Percentiles rank a stretch among this genome's conserved stretches.
These are phyloP conservation scores for Berkeleyomyces rouxiae DNA, from an alignment of 2,329 filamentous ascomycete species.

Conservation along the genomic window DNA sequence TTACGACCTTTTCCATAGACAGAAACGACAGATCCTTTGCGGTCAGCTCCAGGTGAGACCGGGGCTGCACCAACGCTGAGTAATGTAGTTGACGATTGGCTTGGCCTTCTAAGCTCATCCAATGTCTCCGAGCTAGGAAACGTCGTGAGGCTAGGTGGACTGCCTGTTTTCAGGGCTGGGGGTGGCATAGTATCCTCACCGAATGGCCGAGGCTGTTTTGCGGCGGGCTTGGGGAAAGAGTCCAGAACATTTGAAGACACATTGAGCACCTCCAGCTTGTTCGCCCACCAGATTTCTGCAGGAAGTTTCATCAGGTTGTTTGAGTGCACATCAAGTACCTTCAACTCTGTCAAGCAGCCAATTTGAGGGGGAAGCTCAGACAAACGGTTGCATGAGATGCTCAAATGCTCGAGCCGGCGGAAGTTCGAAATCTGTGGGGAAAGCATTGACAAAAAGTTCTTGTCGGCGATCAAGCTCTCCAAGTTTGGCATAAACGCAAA, in stretches of 20 bases:
- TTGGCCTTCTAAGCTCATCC: conserved; percentile 47
- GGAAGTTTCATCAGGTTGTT: conserved; percentile 86
- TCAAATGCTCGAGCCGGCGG: conserved; percentile 73
- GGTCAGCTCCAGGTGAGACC: conserved; percentile 37
- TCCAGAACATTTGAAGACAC: conserved; percentile 89
- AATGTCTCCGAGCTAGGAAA: conserved; percentile 68
- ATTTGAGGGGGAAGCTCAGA: conserved; percentile 74
- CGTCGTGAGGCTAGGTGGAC: conserved; percentile 30
- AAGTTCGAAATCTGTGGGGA: conserved; percentile 74
- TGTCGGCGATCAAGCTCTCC: conserved; percentile 76
- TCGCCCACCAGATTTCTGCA: conserved; percentile 90
- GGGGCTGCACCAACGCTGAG: conserved; percentile 64
- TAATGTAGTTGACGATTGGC: conserved; percentile 62
- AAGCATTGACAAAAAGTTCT: conserved; percentile 87
- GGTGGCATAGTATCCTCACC: conserved; percentile 28
- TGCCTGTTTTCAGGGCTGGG: conserved; percentile 22
- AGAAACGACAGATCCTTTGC: conserved; percentile 76
- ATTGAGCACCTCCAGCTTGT: conserved; percentile 78
- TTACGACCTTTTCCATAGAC: conserved; percentile 68
- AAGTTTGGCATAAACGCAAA: conserved; percentile 79
- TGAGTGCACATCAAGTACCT: conserved; percentile 72
- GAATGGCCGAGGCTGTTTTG: conserved; percentile 46
- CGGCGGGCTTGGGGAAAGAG: conserved; percentile 73
- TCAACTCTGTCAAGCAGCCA: conserved; percentile 70
- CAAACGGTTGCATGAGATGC: conserved; percentile 81